phyloP scores from a whole-genome alignment of 2,329 filamentous ascomycete genomes.

The Ophiosphaerella narmari region DNA sequence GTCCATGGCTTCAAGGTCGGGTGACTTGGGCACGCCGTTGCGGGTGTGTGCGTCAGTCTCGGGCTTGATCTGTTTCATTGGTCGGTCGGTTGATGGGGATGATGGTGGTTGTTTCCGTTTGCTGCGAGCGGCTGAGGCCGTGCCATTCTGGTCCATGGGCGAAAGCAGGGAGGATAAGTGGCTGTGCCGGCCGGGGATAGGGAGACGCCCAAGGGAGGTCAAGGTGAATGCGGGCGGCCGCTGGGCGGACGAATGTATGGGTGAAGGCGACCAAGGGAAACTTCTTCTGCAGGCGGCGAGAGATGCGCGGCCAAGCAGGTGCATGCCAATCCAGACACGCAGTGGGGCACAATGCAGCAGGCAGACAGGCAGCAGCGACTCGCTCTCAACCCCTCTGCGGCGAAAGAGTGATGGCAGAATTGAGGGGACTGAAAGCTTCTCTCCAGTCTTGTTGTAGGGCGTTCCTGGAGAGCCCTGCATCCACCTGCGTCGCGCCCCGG shows the following conservation, averaged over 20 bases:
- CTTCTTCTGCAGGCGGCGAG: conserved; percentile 37
- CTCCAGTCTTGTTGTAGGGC: background rate
- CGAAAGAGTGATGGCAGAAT: too few relatives aligned
- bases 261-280: conserved; percentile 22
- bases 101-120: conserved; percentile 63
- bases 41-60: conserved; percentile 49
- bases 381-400: too few relatives aligned
- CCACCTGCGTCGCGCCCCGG: too few relatives aligned
- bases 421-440: too few relatives aligned
- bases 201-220: conserved; percentile 11
- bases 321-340: conserved; percentile 25
- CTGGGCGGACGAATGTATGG: conserved; percentile 11
- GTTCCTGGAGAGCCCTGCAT: background rate
- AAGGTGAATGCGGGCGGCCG: conserved; percentile 8
- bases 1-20: conserved; percentile 39
- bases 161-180: conserved; percentile 7
- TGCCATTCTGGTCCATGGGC: conserved; percentile 56
- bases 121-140: conserved; percentile 38
- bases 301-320: conserved; percentile 31
- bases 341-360: background rate
- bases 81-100: conserved; percentile 53
- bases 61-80: conserved; percentile 60
- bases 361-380: conserved; percentile 4
- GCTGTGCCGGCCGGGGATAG: conserved; percentile 1
- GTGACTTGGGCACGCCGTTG: conserved; percentile 34